phyloP scores from a whole-genome alignment of 192 early-diverging fungal species.

The Podila epigama region DNA sequence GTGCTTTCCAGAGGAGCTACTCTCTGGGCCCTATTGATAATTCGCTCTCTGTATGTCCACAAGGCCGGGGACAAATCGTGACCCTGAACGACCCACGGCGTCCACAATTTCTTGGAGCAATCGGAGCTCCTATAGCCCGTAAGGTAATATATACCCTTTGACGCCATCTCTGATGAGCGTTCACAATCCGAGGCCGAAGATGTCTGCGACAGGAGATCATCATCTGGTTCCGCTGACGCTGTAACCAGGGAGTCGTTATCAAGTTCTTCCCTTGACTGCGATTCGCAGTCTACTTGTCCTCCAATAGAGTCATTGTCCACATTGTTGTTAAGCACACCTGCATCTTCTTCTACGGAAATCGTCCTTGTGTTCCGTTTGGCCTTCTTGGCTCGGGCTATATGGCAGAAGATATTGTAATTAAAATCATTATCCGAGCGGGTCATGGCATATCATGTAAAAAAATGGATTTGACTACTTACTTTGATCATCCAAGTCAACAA shows the following conservation, averaged over 20 bases:
- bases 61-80: slow-evolving; percentile 8
- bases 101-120: slow-evolving; percentile 20
- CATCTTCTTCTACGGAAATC: slow-evolving; percentile 13
- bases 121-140: slow-evolving; percentile 19
- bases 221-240: no score
- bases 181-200: slow-evolving; percentile 21
- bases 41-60: slow-evolving; percentile 17
- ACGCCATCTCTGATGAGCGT: background rate
- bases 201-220: slow-evolving; percentile 17
- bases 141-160: slow-evolving; percentile 19
- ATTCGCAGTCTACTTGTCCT: no score
- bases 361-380: slow-evolving; percentile 5
- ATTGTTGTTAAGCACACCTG: slow-evolving; percentile 2
- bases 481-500: slow-evolving; percentile 18
- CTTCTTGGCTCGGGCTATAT: slow-evolving; percentile 10
- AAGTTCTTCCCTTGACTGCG: slow-evolving; percentile 1
- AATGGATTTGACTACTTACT: background rate
- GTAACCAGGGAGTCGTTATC: slow-evolving; percentile 7
- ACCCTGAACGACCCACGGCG: slow-evolving; percentile 21
- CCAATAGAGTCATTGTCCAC: slow-evolving; percentile 3
- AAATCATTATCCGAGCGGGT: background rate
- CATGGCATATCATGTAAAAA: background rate
- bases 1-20: slow-evolving; percentile 18
- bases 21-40: slow-evolving; percentile 17
- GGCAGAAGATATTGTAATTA: slow-evolving; percentile 6